Base-by-base conservation (phyloP, 768 basidiomycete species). In the Russula sp. region DNA sequence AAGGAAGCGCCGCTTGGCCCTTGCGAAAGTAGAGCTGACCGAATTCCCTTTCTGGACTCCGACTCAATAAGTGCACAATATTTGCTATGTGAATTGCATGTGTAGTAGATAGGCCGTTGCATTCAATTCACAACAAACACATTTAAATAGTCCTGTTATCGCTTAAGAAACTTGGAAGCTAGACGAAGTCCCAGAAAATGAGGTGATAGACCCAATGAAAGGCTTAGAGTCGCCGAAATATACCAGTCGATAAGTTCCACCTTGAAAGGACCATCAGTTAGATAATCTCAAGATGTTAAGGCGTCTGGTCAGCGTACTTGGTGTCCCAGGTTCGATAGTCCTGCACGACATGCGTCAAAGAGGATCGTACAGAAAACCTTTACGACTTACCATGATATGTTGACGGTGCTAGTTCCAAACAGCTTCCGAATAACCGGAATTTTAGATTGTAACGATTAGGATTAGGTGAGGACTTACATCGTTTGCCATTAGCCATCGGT, bases 151-250 rank as follows among this genome's bases (percentile, higher is more conserved):
- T 32, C 20, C 22, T 7, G 5, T 51, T 18, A 57, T 3, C 14
- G 11, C 24, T 66, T 26, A 83, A 63, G 76, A 76, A 44, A 90
- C 74, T 3, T 80, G 85, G 74, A 91, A 91, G 55, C 76, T 80
- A 26, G 82, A 81, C 0, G 88, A 89, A 20, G 75, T 75, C 22
- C 85, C 86, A 28, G 79, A 80, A 74, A 92, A 91, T 1, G 87
- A 70, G 14, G 78, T 79, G 63, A 90, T 85, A 32, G 78, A 74
- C 8, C 90, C 88, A 55, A 84, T 75, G 51, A 87, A 72, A 1
- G 84, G 79, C 76, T 91, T 92, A n/a, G 84, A 83, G 73, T 92
- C 89, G 10, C 89, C 90, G 65, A 83, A 85, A 73, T 92, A 92
- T 55, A 72, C 75, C 32, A 92, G 73, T 30, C 86, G 86, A 75